phyloP scores from a whole-genome alignment of 1,284 basidiomycete genomes.

The Vanrija humicola region DNA sequence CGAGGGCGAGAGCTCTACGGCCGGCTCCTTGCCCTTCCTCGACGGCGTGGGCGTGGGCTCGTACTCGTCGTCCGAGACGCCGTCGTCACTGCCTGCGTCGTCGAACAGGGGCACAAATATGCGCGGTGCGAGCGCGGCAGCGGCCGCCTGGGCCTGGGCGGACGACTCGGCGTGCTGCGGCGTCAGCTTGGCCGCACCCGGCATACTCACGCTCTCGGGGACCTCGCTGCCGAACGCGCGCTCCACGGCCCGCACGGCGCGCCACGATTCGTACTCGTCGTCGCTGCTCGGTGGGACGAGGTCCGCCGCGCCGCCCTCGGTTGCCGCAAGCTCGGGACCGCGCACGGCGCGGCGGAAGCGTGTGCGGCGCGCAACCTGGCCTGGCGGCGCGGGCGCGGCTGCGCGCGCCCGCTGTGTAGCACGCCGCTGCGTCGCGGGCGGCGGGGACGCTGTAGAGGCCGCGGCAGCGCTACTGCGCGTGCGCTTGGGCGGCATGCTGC shows the following conservation, averaged over 20 bases:
- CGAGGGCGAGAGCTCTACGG: no score
- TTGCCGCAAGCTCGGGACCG: constrained; percentile 6
- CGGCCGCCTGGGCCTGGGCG: not conserved
- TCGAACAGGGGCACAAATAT: not conserved
- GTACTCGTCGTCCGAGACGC: not conserved
- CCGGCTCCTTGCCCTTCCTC: constrained; percentile 1
- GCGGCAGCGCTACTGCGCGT: no score
- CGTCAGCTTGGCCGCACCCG: not conserved
- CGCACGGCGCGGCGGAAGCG: constrained; percentile 9
- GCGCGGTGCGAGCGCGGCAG: not conserved
- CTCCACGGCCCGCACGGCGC: not conserved
- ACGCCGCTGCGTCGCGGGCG: not conserved
- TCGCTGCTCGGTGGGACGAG: constrained; percentile 40
- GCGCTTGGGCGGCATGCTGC: no score
- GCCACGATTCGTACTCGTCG: constrained; percentile 43
- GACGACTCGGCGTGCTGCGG: not conserved
- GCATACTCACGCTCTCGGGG: not conserved
- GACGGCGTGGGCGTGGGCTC: not conserved
- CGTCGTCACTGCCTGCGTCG: not conserved
- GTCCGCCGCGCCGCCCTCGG: constrained; percentile 21
- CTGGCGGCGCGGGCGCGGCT: not conserved
- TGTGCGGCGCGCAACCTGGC: constrained; percentile 3
- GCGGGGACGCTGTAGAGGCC: not conserved
- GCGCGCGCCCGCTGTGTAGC: not conserved
- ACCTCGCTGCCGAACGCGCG: not conserved